Evolutionary conservation across 371 early-diverging fungal species (phyloP).

Genomic region (Mortierella polycephala): DNA sequence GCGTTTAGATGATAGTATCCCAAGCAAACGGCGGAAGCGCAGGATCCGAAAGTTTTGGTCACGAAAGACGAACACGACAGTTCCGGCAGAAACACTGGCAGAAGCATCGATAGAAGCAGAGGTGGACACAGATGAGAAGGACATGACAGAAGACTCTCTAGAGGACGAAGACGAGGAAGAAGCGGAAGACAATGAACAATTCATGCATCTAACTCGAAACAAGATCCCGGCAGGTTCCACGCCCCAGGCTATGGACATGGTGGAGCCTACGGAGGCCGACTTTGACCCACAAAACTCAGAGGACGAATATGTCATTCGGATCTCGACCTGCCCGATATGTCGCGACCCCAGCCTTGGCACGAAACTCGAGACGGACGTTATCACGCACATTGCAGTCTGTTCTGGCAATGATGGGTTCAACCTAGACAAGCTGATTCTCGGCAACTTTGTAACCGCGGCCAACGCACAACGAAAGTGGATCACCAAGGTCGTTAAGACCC

Average conservation of each 20-base stretch:
- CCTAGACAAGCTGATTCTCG: constrained; percentile 74
- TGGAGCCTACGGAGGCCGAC: constrained; percentile 47
- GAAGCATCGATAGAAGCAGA: not conserved
- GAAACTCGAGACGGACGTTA: constrained; percentile 76
- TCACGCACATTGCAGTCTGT: constrained; percentile 84
- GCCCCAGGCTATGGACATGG: constrained; percentile 24
- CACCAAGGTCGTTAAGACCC: constrained; percentile 77
- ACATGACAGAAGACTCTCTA: constrained; percentile 36
- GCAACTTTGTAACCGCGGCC: constrained; percentile 83
- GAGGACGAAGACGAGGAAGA: constrained; percentile 35
- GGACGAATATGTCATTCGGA: constrained; percentile 73
- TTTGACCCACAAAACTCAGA: constrained; percentile 48
- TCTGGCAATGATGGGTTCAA: constrained; percentile 72
- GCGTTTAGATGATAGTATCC: constrained; percentile 39
- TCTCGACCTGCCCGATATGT: constrained; percentile 80
- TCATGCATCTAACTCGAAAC: constrained; percentile 32
- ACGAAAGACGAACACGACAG: constrained; percentile 14
- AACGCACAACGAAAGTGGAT: constrained; percentile 86
- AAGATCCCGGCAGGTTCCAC: constrained; percentile 17
- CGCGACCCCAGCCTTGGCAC: constrained; percentile 66
- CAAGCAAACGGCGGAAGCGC: constrained; percentile 32
- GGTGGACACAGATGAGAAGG: constrained; percentile 17
- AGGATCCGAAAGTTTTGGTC: constrained; percentile 43
- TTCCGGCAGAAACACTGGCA: not conserved
- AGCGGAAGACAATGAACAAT: constrained; percentile 52